phyloP scores from a whole-genome alignment of 1,284 basidiomycete genomes.

The Cryptococcus amylolentus region DNA sequence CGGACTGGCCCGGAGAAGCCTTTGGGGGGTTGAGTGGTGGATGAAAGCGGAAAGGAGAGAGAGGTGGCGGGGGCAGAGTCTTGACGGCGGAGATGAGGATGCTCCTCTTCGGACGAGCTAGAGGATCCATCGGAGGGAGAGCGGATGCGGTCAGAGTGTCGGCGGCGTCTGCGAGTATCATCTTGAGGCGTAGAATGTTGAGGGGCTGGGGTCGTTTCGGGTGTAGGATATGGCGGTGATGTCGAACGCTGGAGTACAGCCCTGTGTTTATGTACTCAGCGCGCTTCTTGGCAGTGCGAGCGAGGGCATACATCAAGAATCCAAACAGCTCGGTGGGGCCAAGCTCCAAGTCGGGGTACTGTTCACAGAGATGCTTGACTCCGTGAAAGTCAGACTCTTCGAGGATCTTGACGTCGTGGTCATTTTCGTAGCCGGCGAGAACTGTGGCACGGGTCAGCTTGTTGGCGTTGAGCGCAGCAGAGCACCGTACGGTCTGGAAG shows the following conservation, averaged over 20 bases:
- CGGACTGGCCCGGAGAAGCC: slow-evolving; percentile 16
- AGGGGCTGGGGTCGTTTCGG: slow-evolving; percentile 12
- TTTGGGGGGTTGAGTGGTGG: not conserved
- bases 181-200: slow-evolving; percentile 22
- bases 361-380: slow-evolving; percentile 18
- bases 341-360: slow-evolving; percentile 26
- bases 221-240: slow-evolving; percentile 14
- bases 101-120: slow-evolving; percentile 25
- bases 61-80: slow-evolving; percentile 19
- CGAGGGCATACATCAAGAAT: slow-evolving; percentile 29
- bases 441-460: slow-evolving; percentile 3
- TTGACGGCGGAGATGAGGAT: slow-evolving; percentile 11
- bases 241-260: slow-evolving; percentile 4
- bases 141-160: slow-evolving; percentile 38
- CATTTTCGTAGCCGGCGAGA: slow-evolving; percentile 21
- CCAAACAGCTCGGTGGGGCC: slow-evolving; percentile 32
- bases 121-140: slow-evolving; percentile 42
- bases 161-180: slow-evolving; percentile 20
- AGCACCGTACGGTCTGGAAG: slow-evolving; percentile 28
- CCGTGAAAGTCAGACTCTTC: slow-evolving; percentile 26
- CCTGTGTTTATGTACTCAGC: slow-evolving; percentile 1
- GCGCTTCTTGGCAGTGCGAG: not conserved
- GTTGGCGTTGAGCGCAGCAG: not conserved
- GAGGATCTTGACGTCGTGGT: slow-evolving; percentile 30
- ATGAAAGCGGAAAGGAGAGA: slow-evolving; percentile 4